Evolutionary conservation across 129 eudicot genomes (phyloP).

Genomic region (Artemisia annua): DNA sequence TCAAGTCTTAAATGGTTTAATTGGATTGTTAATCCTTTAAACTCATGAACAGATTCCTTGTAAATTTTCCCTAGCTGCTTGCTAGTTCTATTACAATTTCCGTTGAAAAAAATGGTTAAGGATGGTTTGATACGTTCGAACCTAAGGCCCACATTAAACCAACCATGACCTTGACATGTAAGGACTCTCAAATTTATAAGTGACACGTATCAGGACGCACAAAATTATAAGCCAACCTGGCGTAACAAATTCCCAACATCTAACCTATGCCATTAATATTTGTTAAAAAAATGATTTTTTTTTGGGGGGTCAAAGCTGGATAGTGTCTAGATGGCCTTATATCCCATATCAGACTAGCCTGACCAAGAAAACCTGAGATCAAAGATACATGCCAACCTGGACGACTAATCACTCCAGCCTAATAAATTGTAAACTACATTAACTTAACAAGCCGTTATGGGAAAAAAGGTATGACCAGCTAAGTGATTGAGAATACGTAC

Average conservation of each 20-base stretch:
- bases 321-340: not conserved
- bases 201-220: not conserved
- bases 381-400: conserved; percentile 11
- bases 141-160: not conserved
- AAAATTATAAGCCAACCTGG: not conserved
- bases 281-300: not conserved
- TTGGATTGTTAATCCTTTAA: too few species aligned
- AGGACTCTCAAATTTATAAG: not conserved
- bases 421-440: not conserved
- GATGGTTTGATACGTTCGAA: not conserved
- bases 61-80: too few species aligned
- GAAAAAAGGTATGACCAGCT: not conserved
- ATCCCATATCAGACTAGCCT: not conserved
- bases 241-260: not conserved
- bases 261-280: conserved; percentile 5
- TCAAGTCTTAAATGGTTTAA: too few species aligned
- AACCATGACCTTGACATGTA: not conserved
- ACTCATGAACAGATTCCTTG: too few species aligned
- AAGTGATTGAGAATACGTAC: conserved; percentile 37
- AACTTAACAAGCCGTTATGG: not conserved
- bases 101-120: not conserved
- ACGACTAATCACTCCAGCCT: too few species aligned
- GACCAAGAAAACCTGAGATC: conserved; percentile 6
- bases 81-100: not conserved
- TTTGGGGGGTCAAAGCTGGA: not conserved